Evolutionary conservation across 2,329 filamentous ascomycete species (phyloP).

Genomic region (Microsporum canis): DNA sequence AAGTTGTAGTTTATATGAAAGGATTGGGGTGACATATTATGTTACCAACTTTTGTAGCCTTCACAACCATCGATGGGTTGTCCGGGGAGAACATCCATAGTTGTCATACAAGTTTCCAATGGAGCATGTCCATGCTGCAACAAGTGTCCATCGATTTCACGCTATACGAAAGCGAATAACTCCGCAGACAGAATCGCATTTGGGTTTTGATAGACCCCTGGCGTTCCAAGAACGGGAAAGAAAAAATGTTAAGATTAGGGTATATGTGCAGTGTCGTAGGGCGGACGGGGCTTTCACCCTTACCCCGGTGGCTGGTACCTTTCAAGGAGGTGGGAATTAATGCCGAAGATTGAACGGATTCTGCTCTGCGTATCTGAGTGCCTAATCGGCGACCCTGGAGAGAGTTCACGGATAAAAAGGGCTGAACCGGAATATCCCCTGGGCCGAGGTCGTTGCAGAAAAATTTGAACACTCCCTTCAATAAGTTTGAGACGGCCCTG

Average conservation of each 20-base stretch:
- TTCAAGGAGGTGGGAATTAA: constrained; percentile 7
- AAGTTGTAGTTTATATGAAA: not conserved
- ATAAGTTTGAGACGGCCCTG: not conserved
- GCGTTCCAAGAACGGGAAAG: not conserved
- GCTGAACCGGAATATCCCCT: constrained; percentile 31
- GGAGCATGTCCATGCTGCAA: not conserved
- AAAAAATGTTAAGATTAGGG: not conserved
- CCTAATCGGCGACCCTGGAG: constrained; percentile 31
- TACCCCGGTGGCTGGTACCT: not conserved
- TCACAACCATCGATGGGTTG: not conserved
- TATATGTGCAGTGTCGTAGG: not conserved
- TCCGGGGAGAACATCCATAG: not conserved
- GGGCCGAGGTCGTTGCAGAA: constrained; percentile 33
- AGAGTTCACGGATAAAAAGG: constrained; percentile 22
- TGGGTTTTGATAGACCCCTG: not conserved
- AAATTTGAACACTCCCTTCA: constrained; percentile 24
- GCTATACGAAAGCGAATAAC: not conserved
- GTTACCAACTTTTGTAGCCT: not conserved
- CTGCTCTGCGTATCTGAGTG: constrained; percentile 33
- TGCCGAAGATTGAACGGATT: constrained; percentile 27
- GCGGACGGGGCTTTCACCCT: not conserved
- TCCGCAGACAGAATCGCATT: not conserved
- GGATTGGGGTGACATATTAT: not conserved
- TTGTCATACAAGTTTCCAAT: not conserved
- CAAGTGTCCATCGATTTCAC: not conserved